A percentile compares a stretch with the other conserved stretches of the same genome.
These are phyloP conservation scores for Penicillium malachiteum DNA, from an alignment of 495 filamentous ascomycete species.

Conservation along the genomic window DNA sequence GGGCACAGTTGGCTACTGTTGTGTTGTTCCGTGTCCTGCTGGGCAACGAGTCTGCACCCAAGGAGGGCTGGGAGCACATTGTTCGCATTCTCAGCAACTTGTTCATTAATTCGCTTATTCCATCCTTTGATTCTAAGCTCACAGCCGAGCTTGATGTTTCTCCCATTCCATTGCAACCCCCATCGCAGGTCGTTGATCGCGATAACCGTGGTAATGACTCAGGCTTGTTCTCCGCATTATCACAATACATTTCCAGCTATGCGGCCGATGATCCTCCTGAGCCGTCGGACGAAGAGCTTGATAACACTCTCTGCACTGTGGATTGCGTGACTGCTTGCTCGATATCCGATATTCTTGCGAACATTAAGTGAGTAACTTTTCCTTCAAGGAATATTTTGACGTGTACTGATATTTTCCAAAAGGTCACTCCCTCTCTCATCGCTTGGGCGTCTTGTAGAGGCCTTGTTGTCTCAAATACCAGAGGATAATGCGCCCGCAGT, in stretches of 20 bases:
- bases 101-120: slow-evolving; percentile 92
- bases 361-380: slow-evolving; percentile 66
- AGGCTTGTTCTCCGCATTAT: slow-evolving; percentile 88
- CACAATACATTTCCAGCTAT: slow-evolving; percentile 97
- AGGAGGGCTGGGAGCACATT: slow-evolving; percentile 80
- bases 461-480: slow-evolving; percentile 79
- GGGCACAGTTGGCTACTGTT: slow-evolving; percentile 88
- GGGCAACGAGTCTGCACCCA: slow-evolving; percentile 75
- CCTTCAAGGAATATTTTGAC: too few relatives aligned
- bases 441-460: slow-evolving; percentile 65
- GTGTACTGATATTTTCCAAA: slow-evolving; percentile 3
- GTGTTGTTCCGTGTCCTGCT: slow-evolving; percentile 88
- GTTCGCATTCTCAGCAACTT: slow-evolving; percentile 91
- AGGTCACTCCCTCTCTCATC: slow-evolving; percentile 69
- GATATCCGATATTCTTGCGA: slow-evolving; percentile 77
- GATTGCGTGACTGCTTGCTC: slow-evolving; percentile 91
- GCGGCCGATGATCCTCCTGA: slow-evolving; percentile 97
- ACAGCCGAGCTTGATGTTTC: slow-evolving; percentile 70
- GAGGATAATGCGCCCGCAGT: slow-evolving; percentile 79
- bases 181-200: slow-evolving; percentile 92
- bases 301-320: slow-evolving; percentile 90
- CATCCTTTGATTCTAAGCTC: slow-evolving; percentile 74
- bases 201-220: slow-evolving; percentile 71
- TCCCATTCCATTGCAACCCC: slow-evolving; percentile 82
- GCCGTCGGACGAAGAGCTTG: slow-evolving; percentile 94